These are phyloP conservation scores for Phyllosticta ampelicida DNA, from an alignment of 2,329 filamentous ascomycete species.

Conservation along the genomic window DNA sequence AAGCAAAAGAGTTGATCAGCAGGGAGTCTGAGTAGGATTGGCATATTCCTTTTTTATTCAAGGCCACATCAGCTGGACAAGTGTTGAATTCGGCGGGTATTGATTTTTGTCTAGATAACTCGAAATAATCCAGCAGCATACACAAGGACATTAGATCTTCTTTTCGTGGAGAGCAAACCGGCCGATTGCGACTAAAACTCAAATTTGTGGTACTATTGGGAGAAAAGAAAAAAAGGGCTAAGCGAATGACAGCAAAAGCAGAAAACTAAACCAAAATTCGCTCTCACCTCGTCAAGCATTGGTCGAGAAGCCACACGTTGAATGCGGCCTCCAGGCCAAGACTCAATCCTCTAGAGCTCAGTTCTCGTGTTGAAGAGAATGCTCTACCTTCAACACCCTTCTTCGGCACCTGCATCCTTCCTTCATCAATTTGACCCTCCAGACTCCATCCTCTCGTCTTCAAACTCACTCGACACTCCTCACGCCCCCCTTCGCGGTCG, in stretches of 20 bases:
- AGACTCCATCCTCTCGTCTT: background rate
- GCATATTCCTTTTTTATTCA: background rate
- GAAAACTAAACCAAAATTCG: no score
- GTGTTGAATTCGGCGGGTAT: background rate
- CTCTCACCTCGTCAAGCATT: no score
- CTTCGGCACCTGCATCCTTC: background rate
- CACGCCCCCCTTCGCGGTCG: slow-evolving; percentile 21
- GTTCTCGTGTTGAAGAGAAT: background rate
- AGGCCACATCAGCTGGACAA: background rate
- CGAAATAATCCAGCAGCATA: no score
- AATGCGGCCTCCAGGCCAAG: background rate
- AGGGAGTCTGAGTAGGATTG: background rate
- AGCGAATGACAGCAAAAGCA: no score
- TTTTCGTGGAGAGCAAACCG: no score
- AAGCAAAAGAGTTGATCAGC: background rate
- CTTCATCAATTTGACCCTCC: background rate
- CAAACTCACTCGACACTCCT: background rate
- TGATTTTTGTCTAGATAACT: background rate
- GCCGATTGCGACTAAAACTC: no score
- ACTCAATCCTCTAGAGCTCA: background rate
- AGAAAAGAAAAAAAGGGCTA: no score
- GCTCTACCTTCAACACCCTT: background rate
- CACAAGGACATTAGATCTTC: no score
- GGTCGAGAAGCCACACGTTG: background rate
- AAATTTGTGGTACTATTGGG: no score